Evolutionary conservation across 2,329 filamentous ascomycete genomes (phyloP), one percentile per base, ranked within the genome.

Genomic region (Eurotiales sp.): DNA sequence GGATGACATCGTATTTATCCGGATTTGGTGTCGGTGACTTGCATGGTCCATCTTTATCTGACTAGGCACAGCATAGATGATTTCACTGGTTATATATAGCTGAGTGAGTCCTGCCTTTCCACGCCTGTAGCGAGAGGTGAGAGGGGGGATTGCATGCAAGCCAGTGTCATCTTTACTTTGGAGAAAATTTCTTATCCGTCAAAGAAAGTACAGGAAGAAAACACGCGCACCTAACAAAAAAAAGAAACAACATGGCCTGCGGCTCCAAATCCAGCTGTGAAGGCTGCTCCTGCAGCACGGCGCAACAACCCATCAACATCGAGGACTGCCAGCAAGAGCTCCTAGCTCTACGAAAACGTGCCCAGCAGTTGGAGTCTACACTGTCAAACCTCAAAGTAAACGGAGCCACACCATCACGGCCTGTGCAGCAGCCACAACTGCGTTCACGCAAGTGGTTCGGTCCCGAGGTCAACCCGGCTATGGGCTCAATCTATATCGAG

Each of bases 401-500:
- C 23, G 51, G 56, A 44, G 15, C 43, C 14, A 46, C 56, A 15
- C 46, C 46, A 10, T 46, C 52, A 10, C 55, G n/a, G 37, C 48
- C 22, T n/a, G 55, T 57, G 15, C 58, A 15, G 15, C 17, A 21
- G 34, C 21, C 32, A 68, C n/a, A 62, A 55, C 60, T 74, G 30
- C 68, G 73, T 2, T 75, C 72, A n/a, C 59, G 68, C 6, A 58
- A 64, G 12, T 77, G 75, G 75, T 77, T 77, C 58, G 68, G 72
- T 52, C 66, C 69, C 30, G 62, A 71, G 29, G 66, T 64, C 36
- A 70, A 75, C 53, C 69, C 71, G 12, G 70, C 66, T 14, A 71
- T 75, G 69, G 70, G 64, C n/a, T 70, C 72, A 8, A 61, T 77
- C 25, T 79, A 79, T 58, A 70, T 76, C 51, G 76, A 79, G 57